Base-by-base conservation (phyloP, 257 asterid genomes). In the Nicotiana noctiflora region DNA sequence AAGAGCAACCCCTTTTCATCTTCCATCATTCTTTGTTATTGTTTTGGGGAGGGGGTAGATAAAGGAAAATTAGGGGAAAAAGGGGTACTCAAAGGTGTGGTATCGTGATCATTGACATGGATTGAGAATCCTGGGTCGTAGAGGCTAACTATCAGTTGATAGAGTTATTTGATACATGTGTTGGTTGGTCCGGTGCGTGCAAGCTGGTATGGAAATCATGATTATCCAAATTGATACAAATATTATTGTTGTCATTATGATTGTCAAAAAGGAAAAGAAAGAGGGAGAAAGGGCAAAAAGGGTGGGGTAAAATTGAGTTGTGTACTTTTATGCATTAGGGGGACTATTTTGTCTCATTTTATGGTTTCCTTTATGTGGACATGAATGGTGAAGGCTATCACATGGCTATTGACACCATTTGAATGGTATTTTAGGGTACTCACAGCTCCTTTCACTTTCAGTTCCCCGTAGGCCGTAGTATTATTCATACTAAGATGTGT, bases 361-460 rank as follows among this genome's bases (percentile, higher is more conserved):
- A 81, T 85, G 86, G 87, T 81, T 76, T 83, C 85, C 82, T 87
- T 87, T 81, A 85, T 84, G 86, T 88, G 87, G 89, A 80, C 84
- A 81, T 83, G 86, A 76, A 59, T 79, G 82, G 75, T 11, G 72
- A 65, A 67, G 88, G 85, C 19, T 57, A 56, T 86, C 88, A 85
- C 89, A 84, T 85, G 89, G 84, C 75, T 40, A 51, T 86, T 84
- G 83, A 85, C 86, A 84, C 78, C 44, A 65, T 84, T 85, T 82
- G 83, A 84, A 81, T 83, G 80, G 83, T 77, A 77, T 84, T 49
- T 40, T 8, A 31, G 77, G 79, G 80, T 81, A 80, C 88, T 63
- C 82, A 67, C 52, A 31, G 60, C 83, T 79, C 70, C 84, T 83
- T 79, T 82, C 87, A 51, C 84, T 83, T 66, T 82, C 86, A 75